Evolutionary conservation across 2,329 filamentous ascomycete species (phyloP).

Genomic region (Tolypocladium tropicale): DNA sequence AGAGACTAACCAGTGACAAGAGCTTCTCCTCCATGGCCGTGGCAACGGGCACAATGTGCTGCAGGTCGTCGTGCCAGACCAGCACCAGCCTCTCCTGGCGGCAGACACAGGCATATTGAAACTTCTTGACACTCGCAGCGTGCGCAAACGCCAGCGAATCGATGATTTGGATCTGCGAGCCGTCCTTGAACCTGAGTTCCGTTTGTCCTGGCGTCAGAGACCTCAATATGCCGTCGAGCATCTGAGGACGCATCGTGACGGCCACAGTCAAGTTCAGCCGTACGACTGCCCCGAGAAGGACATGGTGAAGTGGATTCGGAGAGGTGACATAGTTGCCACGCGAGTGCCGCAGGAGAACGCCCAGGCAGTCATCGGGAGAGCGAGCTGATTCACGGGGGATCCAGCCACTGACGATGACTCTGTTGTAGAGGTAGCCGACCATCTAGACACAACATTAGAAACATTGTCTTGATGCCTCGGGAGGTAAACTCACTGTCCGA

Average conservation of each 20-base stretch:
- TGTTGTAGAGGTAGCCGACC: conserved; percentile 19
- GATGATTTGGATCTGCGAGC: conserved; percentile 33
- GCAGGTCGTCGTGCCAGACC: conserved; percentile 31
- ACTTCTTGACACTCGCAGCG: conserved; percentile 28
- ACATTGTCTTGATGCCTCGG: neutral
- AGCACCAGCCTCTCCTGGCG: conserved; percentile 29
- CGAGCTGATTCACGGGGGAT: conserved; percentile 10
- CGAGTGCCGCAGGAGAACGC: conserved; percentile 27
- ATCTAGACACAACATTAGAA: conserved; percentile 12
- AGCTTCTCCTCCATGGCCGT: conserved; percentile 22
- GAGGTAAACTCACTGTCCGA: conserved; percentile 14
- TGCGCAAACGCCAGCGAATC: conserved; percentile 28
- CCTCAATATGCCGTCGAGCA: conserved; percentile 33
- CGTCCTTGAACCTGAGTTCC: conserved; percentile 29
- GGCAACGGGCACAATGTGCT: conserved; percentile 27
- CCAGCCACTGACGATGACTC: conserved; percentile 18
- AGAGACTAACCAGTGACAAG: conserved; percentile 11
- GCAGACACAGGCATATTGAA: conserved; percentile 31
- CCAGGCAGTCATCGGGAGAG: conserved; percentile 13
- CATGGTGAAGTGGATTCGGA: conserved; percentile 24
- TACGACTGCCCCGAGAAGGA: conserved; percentile 29
- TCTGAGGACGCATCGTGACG: conserved; percentile 37
- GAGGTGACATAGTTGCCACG: conserved; percentile 30
- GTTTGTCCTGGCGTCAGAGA: conserved; percentile 27
- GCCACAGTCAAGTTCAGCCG: conserved; percentile 34